Evolutionary conservation across 2,329 filamentous ascomycete genomes (phyloP).

Genomic region (Colletotrichum filicis): DNA sequence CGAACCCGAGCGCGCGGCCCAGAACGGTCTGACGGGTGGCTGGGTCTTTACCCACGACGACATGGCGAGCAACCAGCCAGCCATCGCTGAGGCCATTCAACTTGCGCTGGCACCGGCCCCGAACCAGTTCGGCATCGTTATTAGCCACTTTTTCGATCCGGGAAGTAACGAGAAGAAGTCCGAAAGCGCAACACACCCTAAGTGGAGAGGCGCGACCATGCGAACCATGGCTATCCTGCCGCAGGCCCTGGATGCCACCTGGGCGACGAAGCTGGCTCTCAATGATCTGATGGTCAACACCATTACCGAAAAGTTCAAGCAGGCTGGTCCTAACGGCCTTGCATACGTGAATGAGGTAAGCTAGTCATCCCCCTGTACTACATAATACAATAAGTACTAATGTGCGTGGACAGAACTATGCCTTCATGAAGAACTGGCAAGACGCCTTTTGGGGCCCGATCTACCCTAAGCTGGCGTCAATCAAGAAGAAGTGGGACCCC

Average conservation of each 20-base stretch:
- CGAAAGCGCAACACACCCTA: conserved; percentile 31
- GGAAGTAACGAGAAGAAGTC: conserved; percentile 2
- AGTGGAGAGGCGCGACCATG: conserved; percentile 31
- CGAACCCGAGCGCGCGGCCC: conserved; percentile 31
- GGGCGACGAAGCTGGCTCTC: conserved; percentile 25
- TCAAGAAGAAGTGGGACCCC: conserved; percentile 64
- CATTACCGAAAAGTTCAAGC: conserved; percentile 32
- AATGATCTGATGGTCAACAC: conserved; percentile 36
- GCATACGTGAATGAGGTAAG: conserved; percentile 34
- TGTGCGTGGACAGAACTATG: conserved; percentile 23
- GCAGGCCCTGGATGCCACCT: conserved; percentile 28
- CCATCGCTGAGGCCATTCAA: conserved; percentile 21
- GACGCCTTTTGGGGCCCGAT: conserved; percentile 33
- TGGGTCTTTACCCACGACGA: conserved; percentile 35
- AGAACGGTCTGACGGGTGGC: conserved; percentile 35
- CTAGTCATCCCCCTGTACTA: accelerated
- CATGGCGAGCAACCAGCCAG: conserved; percentile 19
- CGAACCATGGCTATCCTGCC: conserved; percentile 32
- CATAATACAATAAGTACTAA: not conserved
- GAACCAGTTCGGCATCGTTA: conserved; percentile 22
- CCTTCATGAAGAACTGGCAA: conserved; percentile 34
- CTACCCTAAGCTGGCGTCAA: conserved; percentile 43
- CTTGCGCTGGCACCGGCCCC: conserved; percentile 5
- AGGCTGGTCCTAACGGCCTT: conserved; percentile 24
- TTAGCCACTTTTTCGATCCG: conserved; percentile 33